Base-by-base conservation (phyloP, 257 asterid genomes). In the Salvia splendens region DNA sequence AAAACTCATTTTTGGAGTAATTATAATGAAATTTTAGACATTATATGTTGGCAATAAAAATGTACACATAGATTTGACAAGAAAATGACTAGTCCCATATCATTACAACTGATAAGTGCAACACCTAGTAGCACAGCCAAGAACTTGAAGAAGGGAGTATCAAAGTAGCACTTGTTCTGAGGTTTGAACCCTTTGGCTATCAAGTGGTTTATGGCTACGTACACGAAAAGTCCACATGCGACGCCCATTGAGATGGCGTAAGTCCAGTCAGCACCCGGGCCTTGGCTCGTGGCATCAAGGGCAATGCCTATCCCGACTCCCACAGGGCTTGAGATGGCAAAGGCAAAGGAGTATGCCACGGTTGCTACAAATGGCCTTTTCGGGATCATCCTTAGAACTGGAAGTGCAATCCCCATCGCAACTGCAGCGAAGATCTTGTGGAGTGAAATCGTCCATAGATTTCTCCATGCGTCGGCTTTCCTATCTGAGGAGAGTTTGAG, bases 271-370 rank as follows among this genome's bases (percentile, higher is more conserved):
- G 95, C 97, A 1, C 64, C 64, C 0, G 9, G 35, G 6, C 97
- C 97, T 78, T 88, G 73, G 30, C 87, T 79, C 0, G 92, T 91
- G 59, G 97, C 93, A 50, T 91, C 89, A 28, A 91, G 80, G 58
- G 97, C 97, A 3, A 91, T 88, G 70, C 97, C 97, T 30, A 88
- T 91, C 1, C 95, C 97, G 0, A 86, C 89, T 38, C 97, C 97
- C 6, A 91, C 33, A 0, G 97, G 97, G 70, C 97, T 91, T 8
- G 96, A 91, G 41, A 88, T 69, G 10, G 91, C 96, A 17, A 91
- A 88, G 45, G 95, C 92, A 35, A 91, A 91, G 0, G 97, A 88
- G 63, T 91, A 88, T 0, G 84, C 89, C 33, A 72, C 75, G 0
- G 97, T 88, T 8, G 82, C 61, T 7, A 88, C 11, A 43, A 91